A percentile compares a stretch with the other conserved stretches of the same genome.
phyloP scores from a whole-genome alignment of 306 rosid genomes.

The Sophora flavescens region DNA sequence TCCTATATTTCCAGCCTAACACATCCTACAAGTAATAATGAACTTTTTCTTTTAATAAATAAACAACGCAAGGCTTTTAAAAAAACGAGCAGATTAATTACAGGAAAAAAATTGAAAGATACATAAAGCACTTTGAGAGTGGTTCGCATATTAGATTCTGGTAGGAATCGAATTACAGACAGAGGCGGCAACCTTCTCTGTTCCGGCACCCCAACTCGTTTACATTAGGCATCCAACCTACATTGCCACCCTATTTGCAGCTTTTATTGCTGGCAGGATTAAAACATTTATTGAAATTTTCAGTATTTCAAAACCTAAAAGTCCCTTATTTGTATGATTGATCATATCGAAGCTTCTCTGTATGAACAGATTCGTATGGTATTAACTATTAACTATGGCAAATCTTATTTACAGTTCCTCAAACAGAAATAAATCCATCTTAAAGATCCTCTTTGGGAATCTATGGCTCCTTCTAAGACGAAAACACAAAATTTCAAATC shows the following conservation, averaged over 20 bases:
- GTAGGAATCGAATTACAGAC: background rate
- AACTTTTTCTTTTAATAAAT: background rate
- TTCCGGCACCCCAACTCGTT: background rate
- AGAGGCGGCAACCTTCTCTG: background rate
- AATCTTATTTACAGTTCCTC: constrained; percentile 37
- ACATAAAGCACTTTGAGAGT: background rate
- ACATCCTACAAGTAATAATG: constrained; percentile 3
- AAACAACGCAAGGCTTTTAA: background rate
- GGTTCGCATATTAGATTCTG: background rate
- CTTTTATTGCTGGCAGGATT: background rate
- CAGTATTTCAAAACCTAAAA: constrained; percentile 14
- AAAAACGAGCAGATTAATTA: constrained; percentile 3
- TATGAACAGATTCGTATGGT: background rate
- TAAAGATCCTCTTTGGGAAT: background rate
- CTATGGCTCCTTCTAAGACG: background rate
- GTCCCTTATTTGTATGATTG: background rate
- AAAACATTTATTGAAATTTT: background rate
- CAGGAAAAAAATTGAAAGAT: background rate
- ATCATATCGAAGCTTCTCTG: background rate
- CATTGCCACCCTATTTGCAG: constrained; percentile 37
- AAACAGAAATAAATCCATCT: background rate
- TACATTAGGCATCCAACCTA: background rate
- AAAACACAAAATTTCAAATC: constrained; percentile 28
- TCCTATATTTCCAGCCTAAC: constrained; percentile 3
- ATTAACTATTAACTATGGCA: background rate